phyloP scores from a whole-genome alignment of 2,329 filamentous ascomycete genomes.

The Alternaria sp. region DNA sequence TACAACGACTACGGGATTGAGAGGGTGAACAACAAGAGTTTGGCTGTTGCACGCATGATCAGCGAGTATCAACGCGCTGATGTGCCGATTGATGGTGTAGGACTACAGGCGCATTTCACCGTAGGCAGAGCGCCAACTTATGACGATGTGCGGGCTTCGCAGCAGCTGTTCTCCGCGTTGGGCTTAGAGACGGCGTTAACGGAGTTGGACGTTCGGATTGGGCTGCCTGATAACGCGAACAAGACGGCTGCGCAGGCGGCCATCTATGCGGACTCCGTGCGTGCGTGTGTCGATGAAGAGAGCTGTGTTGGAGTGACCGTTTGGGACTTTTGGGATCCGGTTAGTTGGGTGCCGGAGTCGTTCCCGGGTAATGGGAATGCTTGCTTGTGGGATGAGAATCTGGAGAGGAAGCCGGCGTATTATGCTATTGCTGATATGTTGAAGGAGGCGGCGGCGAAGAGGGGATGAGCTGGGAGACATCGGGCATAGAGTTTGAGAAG shows the following conservation, averaged over 20 bases:
- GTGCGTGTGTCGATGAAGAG: constrained; percentile 46
- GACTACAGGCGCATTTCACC: constrained; percentile 67
- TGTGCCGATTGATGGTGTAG: constrained; percentile 65
- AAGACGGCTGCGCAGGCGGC: constrained; percentile 55
- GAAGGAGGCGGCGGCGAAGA: constrained; percentile 11
- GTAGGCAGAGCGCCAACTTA: constrained; percentile 60
- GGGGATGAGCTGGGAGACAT: background rate
- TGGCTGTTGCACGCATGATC: constrained; percentile 39
- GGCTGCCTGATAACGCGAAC: constrained; percentile 53
- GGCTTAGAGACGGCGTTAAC: constrained; percentile 66
- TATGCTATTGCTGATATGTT: constrained; percentile 40
- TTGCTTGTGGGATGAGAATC: constrained; percentile 35
- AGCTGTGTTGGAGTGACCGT: constrained; percentile 50
- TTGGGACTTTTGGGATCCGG: constrained; percentile 53
- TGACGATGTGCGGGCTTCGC: constrained; percentile 53
- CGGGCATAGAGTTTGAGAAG: background rate
- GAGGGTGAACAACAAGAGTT: constrained; percentile 56
- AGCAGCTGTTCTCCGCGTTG: constrained; percentile 59
- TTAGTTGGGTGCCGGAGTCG: constrained; percentile 47
- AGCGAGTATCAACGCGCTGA: constrained; percentile 46
- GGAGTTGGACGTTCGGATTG: constrained; percentile 64
- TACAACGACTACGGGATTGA: constrained; percentile 72
- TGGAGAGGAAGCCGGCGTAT: constrained; percentile 46
- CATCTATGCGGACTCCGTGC: constrained; percentile 53
- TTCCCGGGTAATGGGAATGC: constrained; percentile 49